Conservation (phyloP, 192 early-diverging fungal species). For the Rhizophagus clarus region DNA sequence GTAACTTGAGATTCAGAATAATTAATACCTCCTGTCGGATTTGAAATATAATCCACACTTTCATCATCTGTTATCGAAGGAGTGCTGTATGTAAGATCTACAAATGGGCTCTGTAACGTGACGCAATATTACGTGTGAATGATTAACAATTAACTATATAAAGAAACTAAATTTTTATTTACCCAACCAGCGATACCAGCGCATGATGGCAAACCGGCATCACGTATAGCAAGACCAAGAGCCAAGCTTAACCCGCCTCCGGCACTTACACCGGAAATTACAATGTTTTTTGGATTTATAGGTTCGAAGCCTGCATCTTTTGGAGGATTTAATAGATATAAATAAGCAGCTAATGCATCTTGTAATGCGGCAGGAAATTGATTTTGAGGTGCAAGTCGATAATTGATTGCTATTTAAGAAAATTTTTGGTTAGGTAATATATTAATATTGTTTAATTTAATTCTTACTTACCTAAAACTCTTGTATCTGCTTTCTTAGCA, state of each 20-base stretch:
- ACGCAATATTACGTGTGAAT: background rate
- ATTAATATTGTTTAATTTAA: background rate
- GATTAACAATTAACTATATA: background rate
- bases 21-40: conserved; percentile 16
- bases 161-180: background rate
- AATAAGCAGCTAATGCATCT: too few species aligned
- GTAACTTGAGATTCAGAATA: conserved; percentile 30
- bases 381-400: too few species aligned
- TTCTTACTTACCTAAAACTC: conserved; percentile 43
- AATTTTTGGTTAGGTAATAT: background rate
- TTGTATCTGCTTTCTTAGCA: conserved; percentile 49
- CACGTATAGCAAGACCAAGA: too few species aligned
- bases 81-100: conserved; percentile 52
- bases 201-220: too few species aligned
- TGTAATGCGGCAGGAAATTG: too few species aligned
- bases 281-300: conserved; percentile 42
- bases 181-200: conserved; percentile 39
- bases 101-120: conserved; percentile 22
- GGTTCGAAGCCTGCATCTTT: too few species aligned
- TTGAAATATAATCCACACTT: conserved; percentile 47
- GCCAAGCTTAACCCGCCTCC: conserved; percentile 45
- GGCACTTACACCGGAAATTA: conserved; percentile 69
- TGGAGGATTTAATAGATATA: too few species aligned
- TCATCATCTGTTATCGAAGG: conserved; percentile 38
- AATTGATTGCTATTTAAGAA: conserved; percentile 49